Percentiles rank a stretch among this genome's conserved stretches.
These are phyloP conservation scores for Daedaleopsis sinensis DNA, from an alignment of 768 basidiomycete species.

Conservation along the genomic window DNA sequence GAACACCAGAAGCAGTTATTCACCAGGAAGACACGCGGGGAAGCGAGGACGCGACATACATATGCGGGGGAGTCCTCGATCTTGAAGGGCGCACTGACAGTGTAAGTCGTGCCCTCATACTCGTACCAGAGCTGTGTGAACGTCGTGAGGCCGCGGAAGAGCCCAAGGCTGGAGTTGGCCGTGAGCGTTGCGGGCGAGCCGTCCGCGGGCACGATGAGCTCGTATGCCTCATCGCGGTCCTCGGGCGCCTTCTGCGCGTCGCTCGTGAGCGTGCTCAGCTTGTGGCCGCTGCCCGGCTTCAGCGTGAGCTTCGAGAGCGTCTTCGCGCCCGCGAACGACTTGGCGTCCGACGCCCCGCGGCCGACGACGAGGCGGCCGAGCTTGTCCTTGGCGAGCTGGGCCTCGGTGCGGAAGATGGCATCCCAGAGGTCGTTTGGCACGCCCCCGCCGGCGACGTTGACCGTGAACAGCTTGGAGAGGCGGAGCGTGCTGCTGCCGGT, in stretches of 20 bases:
- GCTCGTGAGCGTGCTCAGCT: slow-evolving; percentile 46
- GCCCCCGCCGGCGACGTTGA: slow-evolving; percentile 41
- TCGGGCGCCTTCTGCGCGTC: slow-evolving; percentile 56
- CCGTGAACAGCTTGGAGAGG: slow-evolving; percentile 54
- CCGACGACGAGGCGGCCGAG: slow-evolving; percentile 61
- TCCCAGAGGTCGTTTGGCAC: slow-evolving; percentile 59
- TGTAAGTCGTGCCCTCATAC: slow-evolving; percentile 48
- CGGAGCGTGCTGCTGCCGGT: slow-evolving; percentile 34
- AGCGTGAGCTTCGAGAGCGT: slow-evolving; percentile 48
- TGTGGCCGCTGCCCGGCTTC: slow-evolving; percentile 36
- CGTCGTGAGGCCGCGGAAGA: slow-evolving; percentile 76
- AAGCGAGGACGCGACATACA: slow-evolving; percentile 41
- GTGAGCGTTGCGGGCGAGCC: slow-evolving; percentile 56
- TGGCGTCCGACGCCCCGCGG: slow-evolving; percentile 53
- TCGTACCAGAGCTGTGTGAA: slow-evolving; percentile 70
- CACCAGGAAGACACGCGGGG: too few relatives aligned
- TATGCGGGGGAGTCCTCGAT: slow-evolving; percentile 69
- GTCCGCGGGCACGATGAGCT: slow-evolving; percentile 53
- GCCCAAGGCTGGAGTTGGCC: slow-evolving; percentile 67
- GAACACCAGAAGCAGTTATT: not conserved
- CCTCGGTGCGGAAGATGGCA: slow-evolving; percentile 55
- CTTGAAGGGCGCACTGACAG: slow-evolving; percentile 55
- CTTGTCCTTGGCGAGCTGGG: slow-evolving; percentile 51
- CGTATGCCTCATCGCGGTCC: slow-evolving; percentile 61
- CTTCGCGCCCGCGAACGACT: slow-evolving; percentile 41